Evolutionary conservation across 2,329 filamentous ascomycete genomes (phyloP), one percentile per base, ranked within the genome.

Genomic region (Microsporum canis): DNA sequence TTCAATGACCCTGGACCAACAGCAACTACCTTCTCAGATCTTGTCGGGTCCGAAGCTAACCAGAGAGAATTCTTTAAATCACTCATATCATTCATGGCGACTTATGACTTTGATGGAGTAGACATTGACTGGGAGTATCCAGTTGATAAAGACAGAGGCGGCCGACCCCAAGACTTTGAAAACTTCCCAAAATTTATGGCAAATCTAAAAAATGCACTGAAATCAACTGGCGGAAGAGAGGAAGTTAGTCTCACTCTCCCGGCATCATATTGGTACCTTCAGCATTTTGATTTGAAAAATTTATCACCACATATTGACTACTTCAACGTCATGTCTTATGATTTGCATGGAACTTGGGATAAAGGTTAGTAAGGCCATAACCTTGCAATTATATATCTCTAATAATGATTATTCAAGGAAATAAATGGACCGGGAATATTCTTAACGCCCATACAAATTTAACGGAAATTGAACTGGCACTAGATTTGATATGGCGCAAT

Each of bases 91-190:
- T 80, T 81, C 64, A 70, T 80, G 66, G 36, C 65, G 1, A 71
- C 68, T 5, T 79, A 78, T 64, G 69, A 69, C 2, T 78, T 80
- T 58, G 74, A 77, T 62, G 77, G 77, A 1, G 68, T 78, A 1
- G 77, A 80, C 58, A 65, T 80, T n/a, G 75, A 80, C 63, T 80
- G 77, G 78, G 72, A 75, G 53, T 71, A 74, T 56, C 70, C 69
- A 0, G 66, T 59, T 0, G 75, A 76, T 2, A 68, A 71, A 14
- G 74, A 76, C 33, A 69, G 76, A 3, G 66, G 67, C 5, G 78
- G 79, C 1, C 63, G 60, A 0, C 34, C 67, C 0, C 69, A 68
- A 1, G 78, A 80, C 49, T 69, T 63, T 33, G 61, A 61, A 0
- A 75, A 77, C 60, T 73, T 69, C 36, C 65, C 68, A 1, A 61